These are phyloP conservation scores for Candida buenavistaensis DNA, from an alignment of 1,139 yeast species.

Conservation along the genomic window DNA sequence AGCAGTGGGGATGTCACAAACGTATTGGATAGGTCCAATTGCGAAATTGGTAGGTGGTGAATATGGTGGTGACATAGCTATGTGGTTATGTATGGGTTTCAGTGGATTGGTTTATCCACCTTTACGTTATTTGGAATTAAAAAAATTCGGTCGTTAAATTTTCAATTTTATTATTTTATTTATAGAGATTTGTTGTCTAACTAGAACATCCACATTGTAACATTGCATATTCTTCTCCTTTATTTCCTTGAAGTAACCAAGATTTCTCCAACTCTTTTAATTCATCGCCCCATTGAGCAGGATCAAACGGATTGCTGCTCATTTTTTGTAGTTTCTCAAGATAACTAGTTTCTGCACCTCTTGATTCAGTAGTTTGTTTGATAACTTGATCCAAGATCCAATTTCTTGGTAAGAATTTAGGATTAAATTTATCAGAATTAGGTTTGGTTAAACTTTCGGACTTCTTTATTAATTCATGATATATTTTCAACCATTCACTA, in stretches of 20 bases:
- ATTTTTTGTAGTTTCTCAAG: slow-evolving; percentile 59
- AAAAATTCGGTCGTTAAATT: no score
- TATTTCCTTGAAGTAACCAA: slow-evolving; percentile 54
- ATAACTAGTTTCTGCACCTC: slow-evolving; percentile 36
- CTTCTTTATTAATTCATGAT: slow-evolving; percentile 35
- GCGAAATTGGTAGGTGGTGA: slow-evolving; percentile 27
- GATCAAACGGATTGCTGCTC: slow-evolving; percentile 64
- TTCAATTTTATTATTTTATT: no score
- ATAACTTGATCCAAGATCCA: slow-evolving; percentile 90
- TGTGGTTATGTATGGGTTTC: slow-evolving; percentile 76
- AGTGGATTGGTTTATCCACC: slow-evolving; percentile 64
- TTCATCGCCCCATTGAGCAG: slow-evolving; percentile 61
- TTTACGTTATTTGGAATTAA: slow-evolving; percentile 64
- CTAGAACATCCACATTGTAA: slow-evolving; percentile 67
- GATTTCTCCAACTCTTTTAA: slow-evolving; percentile 53
- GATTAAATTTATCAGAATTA: slow-evolving; percentile 56
- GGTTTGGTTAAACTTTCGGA: slow-evolving; percentile 34
- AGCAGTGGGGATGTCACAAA: slow-evolving; percentile 34
- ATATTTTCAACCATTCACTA: slow-evolving; percentile 40
- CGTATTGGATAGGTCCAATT: slow-evolving; percentile 30
- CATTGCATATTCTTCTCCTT: slow-evolving; percentile 52
- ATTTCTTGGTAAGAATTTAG: slow-evolving; percentile 77
- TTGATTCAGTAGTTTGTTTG: slow-evolving; percentile 39
- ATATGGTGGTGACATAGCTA: slow-evolving; percentile 23
- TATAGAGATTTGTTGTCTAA: no score